phyloP scores from a whole-genome alignment of 768 basidiomycete species.

The Galerina sulciceps region DNA sequence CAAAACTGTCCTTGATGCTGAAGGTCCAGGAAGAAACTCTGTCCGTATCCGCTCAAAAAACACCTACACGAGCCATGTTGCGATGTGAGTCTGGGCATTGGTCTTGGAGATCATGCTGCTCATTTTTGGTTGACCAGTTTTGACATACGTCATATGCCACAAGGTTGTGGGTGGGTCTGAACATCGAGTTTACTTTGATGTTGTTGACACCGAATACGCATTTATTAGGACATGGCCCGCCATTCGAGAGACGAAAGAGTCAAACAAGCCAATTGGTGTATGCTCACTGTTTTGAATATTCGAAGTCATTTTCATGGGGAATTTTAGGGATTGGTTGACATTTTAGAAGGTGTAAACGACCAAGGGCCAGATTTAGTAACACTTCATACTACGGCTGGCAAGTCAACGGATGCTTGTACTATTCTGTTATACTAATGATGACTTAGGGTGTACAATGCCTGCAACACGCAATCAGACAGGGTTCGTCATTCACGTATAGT shows the following conservation, averaged over 20 bases:
- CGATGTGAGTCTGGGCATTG: constrained; percentile 40
- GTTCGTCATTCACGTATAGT: constrained; percentile 24
- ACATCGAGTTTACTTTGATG: too few species aligned
- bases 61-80: constrained; percentile 52
- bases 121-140: constrained; percentile 36
- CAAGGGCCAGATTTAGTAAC: constrained; percentile 53
- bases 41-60: constrained; percentile 56
- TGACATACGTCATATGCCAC: constrained; percentile 55
- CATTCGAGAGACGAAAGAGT: constrained; percentile 38
- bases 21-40: constrained; percentile 53
- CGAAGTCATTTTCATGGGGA: neutral
- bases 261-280: constrained; percentile 36
- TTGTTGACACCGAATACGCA: too few species aligned
- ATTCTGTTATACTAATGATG: neutral
- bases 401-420: constrained; percentile 3
- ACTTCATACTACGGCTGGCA: constrained; percentile 57
- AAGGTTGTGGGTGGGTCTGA: constrained; percentile 50
- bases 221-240: constrained; percentile 51
- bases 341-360: constrained; percentile 64
- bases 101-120: neutral
- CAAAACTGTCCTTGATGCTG: constrained; percentile 40
- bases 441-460: constrained; percentile 50
- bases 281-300: neutral
- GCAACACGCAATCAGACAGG: constrained; percentile 40
- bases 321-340: constrained; percentile 48